Evolutionary conservation across 2,329 filamentous ascomycete species (phyloP).

Genomic region (Aspergillus texensis): DNA sequence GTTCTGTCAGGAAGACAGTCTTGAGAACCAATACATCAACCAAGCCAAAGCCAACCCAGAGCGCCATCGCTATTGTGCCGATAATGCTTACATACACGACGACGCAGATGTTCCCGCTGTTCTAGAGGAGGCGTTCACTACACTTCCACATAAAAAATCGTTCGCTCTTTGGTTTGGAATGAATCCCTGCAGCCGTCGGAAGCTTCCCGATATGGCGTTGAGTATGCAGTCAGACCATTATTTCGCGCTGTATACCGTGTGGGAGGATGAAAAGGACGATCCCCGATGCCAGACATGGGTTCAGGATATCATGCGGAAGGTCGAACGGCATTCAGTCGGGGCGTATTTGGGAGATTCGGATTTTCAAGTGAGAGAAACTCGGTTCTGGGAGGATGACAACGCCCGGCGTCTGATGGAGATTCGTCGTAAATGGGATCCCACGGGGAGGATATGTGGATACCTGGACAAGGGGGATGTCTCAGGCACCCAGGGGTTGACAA

Average conservation of each 20-base stretch:
- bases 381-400: conserved; percentile 53
- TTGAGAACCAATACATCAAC: conserved; percentile 38
- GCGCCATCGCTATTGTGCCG: conserved; percentile 53
- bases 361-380: conserved; percentile 51
- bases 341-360: conserved; percentile 60
- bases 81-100: conserved; percentile 56
- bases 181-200: conserved; percentile 49
- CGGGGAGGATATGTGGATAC: conserved; percentile 43
- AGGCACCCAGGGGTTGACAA: neutral
- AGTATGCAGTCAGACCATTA: conserved; percentile 61
- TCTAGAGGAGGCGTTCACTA: conserved; percentile 52
- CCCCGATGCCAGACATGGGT: conserved; percentile 50
- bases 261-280: conserved; percentile 53
- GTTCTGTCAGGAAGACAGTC: conserved; percentile 38
- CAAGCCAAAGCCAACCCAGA: conserved; percentile 53
- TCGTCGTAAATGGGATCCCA: conserved; percentile 27
- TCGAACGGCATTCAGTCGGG: conserved; percentile 49
- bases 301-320: conserved; percentile 39
- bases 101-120: conserved; percentile 49
- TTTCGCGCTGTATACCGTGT: conserved; percentile 57
- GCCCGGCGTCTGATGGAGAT: conserved; percentile 48
- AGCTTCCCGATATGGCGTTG: conserved; percentile 55
- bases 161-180: conserved; percentile 57
- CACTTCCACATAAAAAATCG: conserved; percentile 49
- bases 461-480: conserved; percentile 4